Conservation (phyloP, 75 land plant genomes). For the Selaginella tamariscina region DNA sequence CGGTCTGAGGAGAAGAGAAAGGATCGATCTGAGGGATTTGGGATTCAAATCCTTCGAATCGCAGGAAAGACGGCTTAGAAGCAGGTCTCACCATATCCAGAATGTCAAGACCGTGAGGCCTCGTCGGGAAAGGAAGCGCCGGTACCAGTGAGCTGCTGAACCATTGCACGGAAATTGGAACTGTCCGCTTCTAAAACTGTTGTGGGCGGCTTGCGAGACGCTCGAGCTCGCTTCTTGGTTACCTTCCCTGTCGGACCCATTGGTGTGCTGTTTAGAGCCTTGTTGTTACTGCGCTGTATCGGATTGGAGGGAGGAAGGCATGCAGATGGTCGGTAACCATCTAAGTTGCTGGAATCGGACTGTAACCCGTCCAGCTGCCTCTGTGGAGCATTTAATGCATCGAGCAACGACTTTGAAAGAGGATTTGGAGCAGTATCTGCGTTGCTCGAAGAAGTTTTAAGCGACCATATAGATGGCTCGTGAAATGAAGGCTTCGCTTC, state of each 20-base stretch:
- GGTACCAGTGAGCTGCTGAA: conserved; percentile 18
- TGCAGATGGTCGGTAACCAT: background rate
- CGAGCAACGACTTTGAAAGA: too few relatives aligned
- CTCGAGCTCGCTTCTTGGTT: conserved; percentile 15
- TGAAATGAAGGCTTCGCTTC: background rate
- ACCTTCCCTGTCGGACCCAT: background rate
- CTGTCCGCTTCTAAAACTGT: conserved; percentile 12
- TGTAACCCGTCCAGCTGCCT: too few relatives aligned
- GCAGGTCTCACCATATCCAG: background rate
- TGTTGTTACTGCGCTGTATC: background rate
- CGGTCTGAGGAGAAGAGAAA: background rate
- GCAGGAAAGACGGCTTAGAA: background rate
- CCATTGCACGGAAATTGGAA: conserved; percentile 19
- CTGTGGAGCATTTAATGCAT: too few relatives aligned
- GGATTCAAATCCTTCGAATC: background rate
- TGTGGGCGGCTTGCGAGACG: conserved; percentile 12
- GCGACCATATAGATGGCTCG: background rate
- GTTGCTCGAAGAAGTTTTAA: background rate
- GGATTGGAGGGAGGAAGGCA: background rate
- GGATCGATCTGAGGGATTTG: background rate
- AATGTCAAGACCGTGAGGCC: background rate
- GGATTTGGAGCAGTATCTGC: background rate
- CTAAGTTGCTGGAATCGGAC: background rate
- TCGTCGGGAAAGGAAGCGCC: background rate
- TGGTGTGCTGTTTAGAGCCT: background rate